Evolutionary conservation across 495 filamentous ascomycete species (phyloP), one percentile per base, ranked within the genome.

Genomic region (Podospora anserina): DNA sequence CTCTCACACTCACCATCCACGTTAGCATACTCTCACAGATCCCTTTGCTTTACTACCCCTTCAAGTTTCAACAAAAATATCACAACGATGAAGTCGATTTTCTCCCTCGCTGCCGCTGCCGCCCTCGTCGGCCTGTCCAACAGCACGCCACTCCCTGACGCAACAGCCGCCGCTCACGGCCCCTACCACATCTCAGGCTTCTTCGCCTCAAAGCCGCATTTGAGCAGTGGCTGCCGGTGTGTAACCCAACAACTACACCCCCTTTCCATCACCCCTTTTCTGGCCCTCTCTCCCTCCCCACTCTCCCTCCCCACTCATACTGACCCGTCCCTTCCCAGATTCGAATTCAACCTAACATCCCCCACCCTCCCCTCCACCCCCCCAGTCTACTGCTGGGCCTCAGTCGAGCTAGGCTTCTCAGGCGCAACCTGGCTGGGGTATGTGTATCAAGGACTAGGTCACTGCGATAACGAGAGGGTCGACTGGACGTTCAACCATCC

Each of bases 401-500:
- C 18, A 13, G 23, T 65, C 62, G 67, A 69, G 27, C 23, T 49
- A 55, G 67, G 67, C 20, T 69, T 69, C 62, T 60, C 62, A 6
- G 67, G 67, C 27, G 61, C 67, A 11, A 61, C 62, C 19, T 69
- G 67, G 67, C 61, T 69, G 16, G 67, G 30, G 3, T 19, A 34
- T 19, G 62, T 69, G 30, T 63, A 19, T 2, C 5, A 34, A 7
- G 66, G 61, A 13, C 23, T 26, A 1, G 67, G 67, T 13, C 60
- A 65, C 2, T 69, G 67, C 62, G 27, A 60, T 55, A 61, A 27
- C 67, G 30, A 16, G 5, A 26, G 20, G 18, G 67, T 69, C 11
- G 27, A 53, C 62, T 69, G 67, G 67, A 65, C 61, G 23, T 69
- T 69, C 63, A 60, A 44, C 28, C 44, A 69, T 13, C 63, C 61